phyloP scores from a whole-genome alignment of 2,329 filamentous ascomycete species.

The Westerdykella ornata region DNA sequence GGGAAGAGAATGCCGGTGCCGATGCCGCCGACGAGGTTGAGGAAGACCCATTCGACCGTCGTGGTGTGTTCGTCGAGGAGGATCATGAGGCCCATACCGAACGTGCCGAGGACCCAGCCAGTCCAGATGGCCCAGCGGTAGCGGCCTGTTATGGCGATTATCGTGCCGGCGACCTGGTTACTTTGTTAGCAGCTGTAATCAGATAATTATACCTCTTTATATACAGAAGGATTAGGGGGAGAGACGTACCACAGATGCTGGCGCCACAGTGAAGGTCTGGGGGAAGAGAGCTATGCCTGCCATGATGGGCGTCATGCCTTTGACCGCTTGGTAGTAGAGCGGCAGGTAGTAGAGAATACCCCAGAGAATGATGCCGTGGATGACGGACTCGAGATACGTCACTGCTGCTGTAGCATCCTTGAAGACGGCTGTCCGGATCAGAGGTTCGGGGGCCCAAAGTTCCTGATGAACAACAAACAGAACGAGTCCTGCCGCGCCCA shows the following conservation, averaged over 20 bases:
- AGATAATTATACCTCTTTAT: no score
- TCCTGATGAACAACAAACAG: constrained; percentile 52
- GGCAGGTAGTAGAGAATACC: constrained; percentile 39
- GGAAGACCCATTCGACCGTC: constrained; percentile 52
- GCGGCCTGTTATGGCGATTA: constrained; percentile 50
- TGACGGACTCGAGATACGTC: constrained; percentile 48
- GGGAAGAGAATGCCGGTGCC: constrained; percentile 61
- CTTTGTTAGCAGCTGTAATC: background rate
- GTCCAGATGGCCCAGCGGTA: constrained; percentile 57
- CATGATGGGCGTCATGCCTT: constrained; percentile 35
- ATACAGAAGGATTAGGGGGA: background rate
- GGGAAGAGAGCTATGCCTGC: constrained; percentile 39
- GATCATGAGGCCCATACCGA: constrained; percentile 53
- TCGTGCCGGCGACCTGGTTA: constrained; percentile 43
- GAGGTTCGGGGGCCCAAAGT: constrained; percentile 46
- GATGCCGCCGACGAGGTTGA: constrained; percentile 55
- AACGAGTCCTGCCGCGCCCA: constrained; percentile 49
- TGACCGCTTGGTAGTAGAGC: constrained; percentile 40
- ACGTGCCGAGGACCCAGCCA: constrained; percentile 55
- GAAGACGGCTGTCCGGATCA: constrained; percentile 44
- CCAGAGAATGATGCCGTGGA: constrained; percentile 51
- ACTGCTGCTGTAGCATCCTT: constrained; percentile 46
- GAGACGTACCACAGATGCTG: constrained; percentile 45
- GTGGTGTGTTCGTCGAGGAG: constrained; percentile 47
- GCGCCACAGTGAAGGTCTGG: constrained; percentile 54